Base-by-base conservation (phyloP, 2,329 filamentous ascomycete species). In the Lasiodiplodia sp. region DNA sequence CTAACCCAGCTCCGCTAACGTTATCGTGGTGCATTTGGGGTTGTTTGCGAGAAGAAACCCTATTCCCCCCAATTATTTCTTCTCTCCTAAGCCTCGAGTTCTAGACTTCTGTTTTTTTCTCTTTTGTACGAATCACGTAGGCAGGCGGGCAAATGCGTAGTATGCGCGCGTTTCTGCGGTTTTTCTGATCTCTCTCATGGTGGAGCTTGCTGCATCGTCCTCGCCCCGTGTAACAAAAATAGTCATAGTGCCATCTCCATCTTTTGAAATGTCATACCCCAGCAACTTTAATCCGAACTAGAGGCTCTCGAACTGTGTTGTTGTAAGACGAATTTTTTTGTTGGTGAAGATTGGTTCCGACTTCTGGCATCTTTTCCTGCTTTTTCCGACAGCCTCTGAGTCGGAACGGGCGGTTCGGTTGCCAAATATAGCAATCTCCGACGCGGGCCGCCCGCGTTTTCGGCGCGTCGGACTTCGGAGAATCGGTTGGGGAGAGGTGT, bases 361-460 rank as follows among this genome's bases (percentile, higher is more conserved):
- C 55, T 23, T 23, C 11, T 25, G 51, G 3, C 4, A 21, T 51
- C 6, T 25, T 16, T 44, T 31, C 57, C 49, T 56, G 74, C 79
- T 69, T 81, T 82, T 74, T 84, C 82, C n/a, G 81, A 82, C 0
- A 82, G 82, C 0, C 82, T 84, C 31, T 38, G 34, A n/a, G 28
- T 16, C 37, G 38, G 57, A 47, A 25, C n/a, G 40, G 40, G 16
- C 25, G 58, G 57, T 23, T 60, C 37, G 44, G 23, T 11, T 47
- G 28, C 58, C 58, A 63, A 49, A 49, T 63, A 51, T 63, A 63
- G 58, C 25, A 63, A 51, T 21, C 44, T 28, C 58, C 58, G 58
- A 63, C 23, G 38, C 23, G n/a, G 44, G n/a, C 38, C 6, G 23
- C 18, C 37, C 28, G 34, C 31, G 31, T 34, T 34, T 34, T 34